A percentile compares a stretch with the other conserved stretches of the same genome.
phyloP scores from a whole-genome alignment of 2,329 filamentous ascomycete species.

The Talaromyces funiculosus region DNA sequence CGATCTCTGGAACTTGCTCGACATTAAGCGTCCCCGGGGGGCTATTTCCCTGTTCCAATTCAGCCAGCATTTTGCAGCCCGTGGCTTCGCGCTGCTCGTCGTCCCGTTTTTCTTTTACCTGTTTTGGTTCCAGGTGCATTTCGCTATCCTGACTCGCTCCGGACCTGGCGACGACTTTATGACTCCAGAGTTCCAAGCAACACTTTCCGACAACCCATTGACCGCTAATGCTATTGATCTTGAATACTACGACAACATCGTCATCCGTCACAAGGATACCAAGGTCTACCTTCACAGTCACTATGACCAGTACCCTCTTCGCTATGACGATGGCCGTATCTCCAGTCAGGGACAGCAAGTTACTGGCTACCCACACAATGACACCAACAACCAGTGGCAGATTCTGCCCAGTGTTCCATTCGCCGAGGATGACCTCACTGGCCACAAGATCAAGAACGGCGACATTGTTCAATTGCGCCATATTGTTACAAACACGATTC shows the following conservation, averaged over 20 bases:
- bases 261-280: conserved; percentile 92
- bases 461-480: conserved; percentile 84
- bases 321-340: conserved; percentile 95
- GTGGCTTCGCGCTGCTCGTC: conserved; percentile 77
- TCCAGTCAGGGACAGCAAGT: conserved; percentile 98
- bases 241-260: conserved; percentile 83
- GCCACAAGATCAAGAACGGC: conserved; percentile 69
- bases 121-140: conserved; percentile 99
- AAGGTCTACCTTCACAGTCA: conserved; percentile 96
- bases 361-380: conserved; percentile 94
- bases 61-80: conserved; percentile 81
- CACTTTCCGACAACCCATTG: conserved; percentile 90
- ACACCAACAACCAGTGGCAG: conserved; percentile 99
- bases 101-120: conserved; percentile 97
- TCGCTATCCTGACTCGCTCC: conserved; percentile 78
- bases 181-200: conserved; percentile 97
- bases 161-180: conserved; percentile 98
- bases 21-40: conserved; percentile 78
- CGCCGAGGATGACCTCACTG: conserved; percentile 51
- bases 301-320: conserved; percentile 77
- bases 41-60: conserved; percentile 75
- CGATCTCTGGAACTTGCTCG: conserved; percentile 89
- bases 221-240: conserved; percentile 78
- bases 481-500: conserved; percentile 73
- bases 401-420: conserved; percentile 62